Conservation (phyloP, 257 asterid genomes). For the Forsythia suspensa region DNA sequence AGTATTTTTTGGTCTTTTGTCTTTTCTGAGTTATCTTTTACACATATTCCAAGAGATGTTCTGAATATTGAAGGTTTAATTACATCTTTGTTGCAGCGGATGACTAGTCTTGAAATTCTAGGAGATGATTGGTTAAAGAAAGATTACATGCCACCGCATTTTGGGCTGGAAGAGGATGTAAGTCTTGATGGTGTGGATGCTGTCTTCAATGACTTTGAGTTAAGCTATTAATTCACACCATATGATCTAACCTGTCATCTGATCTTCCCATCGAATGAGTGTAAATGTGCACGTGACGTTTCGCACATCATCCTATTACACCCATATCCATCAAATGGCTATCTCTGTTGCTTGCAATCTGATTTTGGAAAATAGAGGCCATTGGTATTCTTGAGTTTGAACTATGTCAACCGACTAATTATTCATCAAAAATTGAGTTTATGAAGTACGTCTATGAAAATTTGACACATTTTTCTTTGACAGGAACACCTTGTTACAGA, state of each 20-base stretch:
- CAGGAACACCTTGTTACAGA: background rate
- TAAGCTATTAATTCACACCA: background rate
- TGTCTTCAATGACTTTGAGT: background rate
- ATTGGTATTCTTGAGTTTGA: background rate
- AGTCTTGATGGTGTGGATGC: background rate
- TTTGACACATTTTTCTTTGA: slow-evolving; percentile 11
- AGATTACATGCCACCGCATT: background rate
- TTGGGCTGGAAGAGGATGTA: slow-evolving; percentile 36
- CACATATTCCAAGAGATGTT: background rate
- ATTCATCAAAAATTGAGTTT: background rate
- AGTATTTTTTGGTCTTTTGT: background rate
- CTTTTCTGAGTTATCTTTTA: background rate
- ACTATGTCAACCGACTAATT: background rate
- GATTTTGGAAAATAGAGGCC: background rate
- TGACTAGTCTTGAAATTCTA: background rate
- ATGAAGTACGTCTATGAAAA: background rate
- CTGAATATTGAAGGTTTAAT: slow-evolving; percentile 4
- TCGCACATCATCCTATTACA: background rate
- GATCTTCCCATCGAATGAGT: background rate
- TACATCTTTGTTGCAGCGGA: slow-evolving; percentile 17
- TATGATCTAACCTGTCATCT: background rate
- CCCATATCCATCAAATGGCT: background rate
- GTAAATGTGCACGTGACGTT: background rate
- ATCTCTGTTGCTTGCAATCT: background rate
- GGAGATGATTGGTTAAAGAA: background rate